These are phyloP conservation scores for Mangifera indica DNA, from an alignment of 345 rosid species.

Conservation along the genomic window DNA sequence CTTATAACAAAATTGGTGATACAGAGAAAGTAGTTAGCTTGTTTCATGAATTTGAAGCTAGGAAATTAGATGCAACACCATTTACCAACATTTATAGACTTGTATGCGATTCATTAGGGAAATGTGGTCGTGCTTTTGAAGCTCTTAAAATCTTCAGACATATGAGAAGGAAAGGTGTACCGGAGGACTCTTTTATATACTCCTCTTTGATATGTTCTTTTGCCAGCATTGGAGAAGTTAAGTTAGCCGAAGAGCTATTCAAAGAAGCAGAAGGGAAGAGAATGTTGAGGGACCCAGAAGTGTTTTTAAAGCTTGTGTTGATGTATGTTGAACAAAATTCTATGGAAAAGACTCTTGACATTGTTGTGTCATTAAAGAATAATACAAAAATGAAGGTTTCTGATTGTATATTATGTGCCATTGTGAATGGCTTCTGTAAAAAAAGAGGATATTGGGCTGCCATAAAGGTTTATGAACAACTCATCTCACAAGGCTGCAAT, in stretches of 20 bases:
- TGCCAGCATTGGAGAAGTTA: constrained; percentile 38
- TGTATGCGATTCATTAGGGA: constrained; percentile 54
- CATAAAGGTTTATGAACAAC: constrained; percentile 47
- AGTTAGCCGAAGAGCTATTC: constrained; percentile 49
- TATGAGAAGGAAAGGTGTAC: constrained; percentile 51
- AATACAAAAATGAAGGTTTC: constrained; percentile 46
- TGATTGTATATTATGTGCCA: constrained; percentile 73
- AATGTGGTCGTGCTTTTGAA: constrained; percentile 59
- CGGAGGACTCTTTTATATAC: constrained; percentile 44
- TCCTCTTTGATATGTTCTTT: constrained; percentile 57
- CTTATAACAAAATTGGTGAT: constrained; percentile 50
- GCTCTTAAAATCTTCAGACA: constrained; percentile 59
- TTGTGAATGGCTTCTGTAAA: constrained; percentile 66
- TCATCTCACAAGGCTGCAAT: constrained; percentile 45
- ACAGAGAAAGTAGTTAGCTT: constrained; percentile 48
- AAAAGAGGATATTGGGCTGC: constrained; percentile 60
- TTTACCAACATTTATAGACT: constrained; percentile 37
- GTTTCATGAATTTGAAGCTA: constrained; percentile 54
- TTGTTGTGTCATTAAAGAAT: constrained; percentile 61
- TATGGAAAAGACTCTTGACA: constrained; percentile 56
- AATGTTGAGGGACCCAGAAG: constrained; percentile 61
- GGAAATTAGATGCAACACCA: constrained; percentile 33
- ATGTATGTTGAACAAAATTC: constrained; percentile 63
- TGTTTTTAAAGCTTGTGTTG: constrained; percentile 66
- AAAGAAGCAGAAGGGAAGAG: constrained; percentile 58